These are phyloP conservation scores for Debaryomyces nepalensis DNA, from an alignment of 1,139 yeast genomes.

Conservation along the genomic window DNA sequence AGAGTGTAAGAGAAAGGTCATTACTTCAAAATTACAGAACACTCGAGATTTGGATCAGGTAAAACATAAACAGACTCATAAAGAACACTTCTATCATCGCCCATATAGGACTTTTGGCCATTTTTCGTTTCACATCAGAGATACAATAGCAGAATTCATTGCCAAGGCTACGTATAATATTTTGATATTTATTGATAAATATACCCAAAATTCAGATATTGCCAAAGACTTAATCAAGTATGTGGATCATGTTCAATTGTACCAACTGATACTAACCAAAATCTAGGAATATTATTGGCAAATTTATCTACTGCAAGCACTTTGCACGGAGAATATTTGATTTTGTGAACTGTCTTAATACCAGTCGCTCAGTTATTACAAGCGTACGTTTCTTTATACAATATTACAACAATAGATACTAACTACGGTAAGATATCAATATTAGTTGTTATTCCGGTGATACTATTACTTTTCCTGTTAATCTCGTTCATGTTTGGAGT, in stretches of 20 bases:
- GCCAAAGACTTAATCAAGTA: conserved; percentile 8
- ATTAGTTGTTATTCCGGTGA: conserved; percentile 9
- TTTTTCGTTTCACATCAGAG: conserved; percentile 3
- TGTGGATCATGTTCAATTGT: background rate
- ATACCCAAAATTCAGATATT: conserved; percentile 5
- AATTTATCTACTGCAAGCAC: background rate
- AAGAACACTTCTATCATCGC: background rate
- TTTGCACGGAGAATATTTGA: background rate
- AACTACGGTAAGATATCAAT: conserved; percentile 6
- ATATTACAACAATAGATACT: background rate
- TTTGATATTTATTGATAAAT: background rate
- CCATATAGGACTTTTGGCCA: background rate
- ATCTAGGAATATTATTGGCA: conserved; percentile 1
- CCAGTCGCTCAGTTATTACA: conserved; percentile 2
- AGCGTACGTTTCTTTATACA: conserved; percentile 3
- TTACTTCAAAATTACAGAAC: too few relatives aligned
- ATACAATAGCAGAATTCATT: conserved; percentile 2
- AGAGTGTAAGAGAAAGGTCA: background rate
- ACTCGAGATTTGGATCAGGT: too few relatives aligned
- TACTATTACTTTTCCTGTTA: conserved; percentile 5
- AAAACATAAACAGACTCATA: background rate
- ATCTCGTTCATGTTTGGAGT: conserved; percentile 25
- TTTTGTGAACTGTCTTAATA: conserved; percentile 1
- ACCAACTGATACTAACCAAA: background rate
- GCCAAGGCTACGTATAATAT: conserved; percentile 4